A percentile compares a stretch with the other conserved stretches of the same genome.
phyloP scores from a whole-genome alignment of 208 protist species.

The Leishmania arabica region DNA sequence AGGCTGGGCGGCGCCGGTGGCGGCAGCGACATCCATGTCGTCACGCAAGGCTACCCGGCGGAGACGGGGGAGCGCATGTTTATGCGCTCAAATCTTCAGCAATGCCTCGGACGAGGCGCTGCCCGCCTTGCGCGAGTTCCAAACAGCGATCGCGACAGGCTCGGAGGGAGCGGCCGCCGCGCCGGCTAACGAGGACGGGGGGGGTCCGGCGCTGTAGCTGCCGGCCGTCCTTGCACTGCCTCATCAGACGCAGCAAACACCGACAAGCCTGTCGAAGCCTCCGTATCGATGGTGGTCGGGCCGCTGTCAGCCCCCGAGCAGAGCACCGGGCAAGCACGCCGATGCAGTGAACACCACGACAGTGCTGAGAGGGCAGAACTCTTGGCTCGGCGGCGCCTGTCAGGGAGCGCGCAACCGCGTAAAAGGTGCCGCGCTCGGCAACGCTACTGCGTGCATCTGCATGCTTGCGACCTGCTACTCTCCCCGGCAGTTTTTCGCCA shows the following conservation, averaged over 20 bases:
- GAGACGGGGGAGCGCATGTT: constrained; percentile 21
- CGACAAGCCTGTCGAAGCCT: neutral
- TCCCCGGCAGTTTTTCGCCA: constrained; percentile 14
- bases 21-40: constrained; percentile 16
- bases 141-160: neutral
- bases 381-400: constrained; percentile 9
- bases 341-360: neutral
- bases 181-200: too few relatives aligned
- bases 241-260: neutral
- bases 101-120: constrained; percentile 8
- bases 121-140: neutral
- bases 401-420: constrained; percentile 1
- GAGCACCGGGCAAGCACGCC: neutral
- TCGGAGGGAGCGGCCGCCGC: neutral
- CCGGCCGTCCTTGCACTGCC: neutral
- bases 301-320: neutral
- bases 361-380: neutral
- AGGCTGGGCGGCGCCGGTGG: neutral
- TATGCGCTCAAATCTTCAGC: neutral
- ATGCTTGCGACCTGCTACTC: constrained; percentile 4
- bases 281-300: neutral
- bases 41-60: constrained; percentile 14
- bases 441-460: constrained; percentile 14
- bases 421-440: constrained; percentile 1
- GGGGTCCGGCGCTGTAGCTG: neutral